phyloP scores from a whole-genome alignment of 2,329 filamentous ascomycete genomes.

The Daldinia sp. region DNA sequence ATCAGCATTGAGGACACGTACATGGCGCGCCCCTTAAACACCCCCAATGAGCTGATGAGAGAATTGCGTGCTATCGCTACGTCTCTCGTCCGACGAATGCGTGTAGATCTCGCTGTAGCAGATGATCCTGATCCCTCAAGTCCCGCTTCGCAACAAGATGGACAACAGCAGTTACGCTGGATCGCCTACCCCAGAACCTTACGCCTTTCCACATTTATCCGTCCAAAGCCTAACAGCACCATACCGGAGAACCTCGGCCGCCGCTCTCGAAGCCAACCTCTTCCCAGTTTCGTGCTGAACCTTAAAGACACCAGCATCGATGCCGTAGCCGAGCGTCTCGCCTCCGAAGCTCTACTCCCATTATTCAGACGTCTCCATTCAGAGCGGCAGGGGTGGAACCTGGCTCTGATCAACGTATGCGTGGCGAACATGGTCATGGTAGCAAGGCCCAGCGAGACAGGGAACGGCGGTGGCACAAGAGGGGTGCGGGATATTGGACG shows the following conservation, averaged over 20 bases:
- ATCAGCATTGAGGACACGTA: constrained; percentile 98
- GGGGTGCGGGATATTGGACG: constrained; percentile 78
- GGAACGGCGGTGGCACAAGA: constrained; percentile 41
- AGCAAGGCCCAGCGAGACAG: constrained; percentile 61
- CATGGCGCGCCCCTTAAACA: constrained; percentile 73
- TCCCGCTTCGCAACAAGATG: constrained; percentile 46
- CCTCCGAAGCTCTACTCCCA: constrained; percentile 74
- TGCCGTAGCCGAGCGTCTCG: constrained; percentile 73
- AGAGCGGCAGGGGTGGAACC: constrained; percentile 77
- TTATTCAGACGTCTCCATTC: constrained; percentile 82
- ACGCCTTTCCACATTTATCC: constrained; percentile 80
- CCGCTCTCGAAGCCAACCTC: constrained; percentile 78
- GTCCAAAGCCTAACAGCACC: constrained; percentile 57
- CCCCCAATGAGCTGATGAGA: constrained; percentile 70
- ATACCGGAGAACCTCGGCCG: constrained; percentile 70
- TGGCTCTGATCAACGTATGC: constrained; percentile 87
- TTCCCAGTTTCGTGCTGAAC: constrained; percentile 81
- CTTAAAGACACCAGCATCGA: constrained; percentile 67
- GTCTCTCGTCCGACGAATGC: constrained; percentile 83
- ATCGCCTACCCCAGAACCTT: constrained; percentile 84
- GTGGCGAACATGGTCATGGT: constrained; percentile 82
- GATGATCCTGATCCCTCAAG: constrained; percentile 51
- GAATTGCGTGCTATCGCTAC: constrained; percentile 76
- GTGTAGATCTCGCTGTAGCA: constrained; percentile 75
- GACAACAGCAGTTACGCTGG: constrained; percentile 63